phyloP scores from a whole-genome alignment of 1,284 basidiomycete species.

The Marasmius oreades region DNA sequence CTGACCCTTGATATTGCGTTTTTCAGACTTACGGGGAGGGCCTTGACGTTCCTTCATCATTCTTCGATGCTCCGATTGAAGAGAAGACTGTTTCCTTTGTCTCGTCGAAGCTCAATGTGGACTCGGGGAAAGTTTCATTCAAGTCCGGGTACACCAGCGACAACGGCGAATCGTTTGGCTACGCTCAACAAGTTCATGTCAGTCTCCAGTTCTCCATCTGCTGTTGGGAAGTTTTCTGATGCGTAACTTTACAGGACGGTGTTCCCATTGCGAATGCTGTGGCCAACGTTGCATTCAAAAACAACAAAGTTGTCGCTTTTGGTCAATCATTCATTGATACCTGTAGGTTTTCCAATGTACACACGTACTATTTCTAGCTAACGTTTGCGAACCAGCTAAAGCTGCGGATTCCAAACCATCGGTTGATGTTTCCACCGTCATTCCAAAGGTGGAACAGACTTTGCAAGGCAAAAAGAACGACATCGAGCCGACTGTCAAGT shows the following conservation, averaged over 20 bases:
- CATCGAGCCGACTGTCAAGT: constrained; percentile 31
- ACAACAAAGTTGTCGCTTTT: neutral
- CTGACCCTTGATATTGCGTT: neutral
- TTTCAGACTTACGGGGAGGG: neutral
- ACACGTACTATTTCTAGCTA: neutral
- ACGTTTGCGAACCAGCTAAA: constrained; percentile 20
- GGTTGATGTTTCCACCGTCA: constrained; percentile 25
- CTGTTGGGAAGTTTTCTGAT: neutral
- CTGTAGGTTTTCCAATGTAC: neutral
- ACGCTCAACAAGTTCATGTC: neutral
- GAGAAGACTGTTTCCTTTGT: neutral
- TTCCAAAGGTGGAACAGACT: constrained; percentile 25
- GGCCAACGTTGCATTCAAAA: neutral
- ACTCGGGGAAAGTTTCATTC: neutral
- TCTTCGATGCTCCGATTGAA: neutral
- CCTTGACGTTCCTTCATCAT: neutral
- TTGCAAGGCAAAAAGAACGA: constrained; percentile 31
- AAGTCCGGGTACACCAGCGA: neutral
- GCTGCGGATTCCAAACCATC: constrained; percentile 30
- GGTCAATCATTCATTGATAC: neutral
- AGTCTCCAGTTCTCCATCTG: neutral
- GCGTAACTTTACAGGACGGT: neutral
- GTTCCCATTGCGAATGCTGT: neutral
- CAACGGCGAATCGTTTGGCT: neutral
- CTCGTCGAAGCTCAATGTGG: neutral